A percentile compares a stretch with the other conserved stretches of the same genome.
phyloP scores from a whole-genome alignment of 2,329 filamentous ascomycete genomes.

The Neofusicoccum sp. region DNA sequence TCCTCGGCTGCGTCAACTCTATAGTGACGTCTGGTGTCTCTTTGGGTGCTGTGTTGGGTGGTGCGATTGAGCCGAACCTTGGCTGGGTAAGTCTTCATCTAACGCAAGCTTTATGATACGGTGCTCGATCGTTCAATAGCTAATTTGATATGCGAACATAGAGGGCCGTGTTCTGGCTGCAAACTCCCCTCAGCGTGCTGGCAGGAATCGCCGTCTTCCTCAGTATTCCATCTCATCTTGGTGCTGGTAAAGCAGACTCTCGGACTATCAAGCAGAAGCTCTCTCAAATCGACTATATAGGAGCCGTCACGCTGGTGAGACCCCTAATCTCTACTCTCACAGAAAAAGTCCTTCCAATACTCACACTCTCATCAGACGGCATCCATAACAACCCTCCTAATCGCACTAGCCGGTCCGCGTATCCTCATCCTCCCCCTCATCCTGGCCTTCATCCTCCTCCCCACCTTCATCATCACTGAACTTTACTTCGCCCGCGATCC shows the following conservation, averaged over 20 bases:
- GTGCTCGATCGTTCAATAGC: not conserved
- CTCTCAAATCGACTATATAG: constrained; percentile 72
- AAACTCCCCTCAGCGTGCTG: constrained; percentile 65
- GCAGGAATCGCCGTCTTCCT: constrained; percentile 66
- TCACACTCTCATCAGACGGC: constrained; percentile 49
- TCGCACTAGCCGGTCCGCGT: constrained; percentile 65
- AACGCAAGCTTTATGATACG: too few species aligned
- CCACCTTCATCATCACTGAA: constrained; percentile 64
- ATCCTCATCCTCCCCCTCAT: constrained; percentile 64
- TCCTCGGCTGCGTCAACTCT: constrained; percentile 73
- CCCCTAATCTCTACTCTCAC: not conserved
- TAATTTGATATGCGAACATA: constrained; percentile 35
- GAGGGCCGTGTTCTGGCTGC: constrained; percentile 73
- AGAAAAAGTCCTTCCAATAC: not conserved
- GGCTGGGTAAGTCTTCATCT: constrained; percentile 65
- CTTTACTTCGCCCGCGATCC: constrained; percentile 66
- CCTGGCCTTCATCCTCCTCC: constrained; percentile 61
- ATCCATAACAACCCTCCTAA: constrained; percentile 72
- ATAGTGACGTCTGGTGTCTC: constrained; percentile 73
- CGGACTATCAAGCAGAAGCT: constrained; percentile 57
- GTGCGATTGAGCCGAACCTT: constrained; percentile 61
- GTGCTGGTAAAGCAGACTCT: constrained; percentile 40
- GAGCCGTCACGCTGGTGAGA: constrained; percentile 62
- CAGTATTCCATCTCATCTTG: constrained; percentile 59
- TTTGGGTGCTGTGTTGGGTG: constrained; percentile 70